Base-by-base conservation (phyloP, 345 rosid genomes). In the Hibiscus syriacus region DNA sequence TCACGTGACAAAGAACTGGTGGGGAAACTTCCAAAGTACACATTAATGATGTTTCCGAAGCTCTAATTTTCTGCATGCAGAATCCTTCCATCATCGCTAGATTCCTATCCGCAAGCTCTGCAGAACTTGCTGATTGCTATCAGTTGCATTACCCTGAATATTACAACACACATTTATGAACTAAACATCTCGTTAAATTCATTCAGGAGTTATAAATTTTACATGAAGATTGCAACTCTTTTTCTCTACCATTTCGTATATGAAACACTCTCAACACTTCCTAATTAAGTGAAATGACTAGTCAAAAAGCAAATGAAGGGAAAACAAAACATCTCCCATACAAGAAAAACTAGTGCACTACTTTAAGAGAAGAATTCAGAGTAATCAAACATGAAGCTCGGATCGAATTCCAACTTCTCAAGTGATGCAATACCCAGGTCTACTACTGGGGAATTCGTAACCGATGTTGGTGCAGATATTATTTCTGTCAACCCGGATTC, bases 391-490 rank as follows among this genome's bases (percentile, higher is more conserved):
- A 56, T 57, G 69, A 80, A 77, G 61, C 66, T 72, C 0, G 67
- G 19, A 29, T 73, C 72, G 3, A 77, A 69, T 36, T 72, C 80
- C 56, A 29, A 58, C 46, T 60, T 45, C 39, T 26, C 17, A 16
- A 66, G 74, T 34, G 17, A 52, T 13, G 80, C 54, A 56, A 73
- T 39, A 69, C 72, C 82, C 16, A 79, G 63, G 54, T 73, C 74
- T 20, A 49, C 79, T 2, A 73, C 65, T 0, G 85, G 84, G 9
- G 88, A 79, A 72, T 79, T 78, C 59, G 82, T 67, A 54, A 58
- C 81, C 3, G 89, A 83, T 64, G 68, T 77, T 11, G 80, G 77
- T 1, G 85, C 72, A 13, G 90, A 83, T 4, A 77, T 41, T 11
- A 80, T 79, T 17, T 78, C 85, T 0, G 74, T 67, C 16, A 70